phyloP scores from a whole-genome alignment of 805 yeast genomes.

The Blastobotrys parvus region DNA sequence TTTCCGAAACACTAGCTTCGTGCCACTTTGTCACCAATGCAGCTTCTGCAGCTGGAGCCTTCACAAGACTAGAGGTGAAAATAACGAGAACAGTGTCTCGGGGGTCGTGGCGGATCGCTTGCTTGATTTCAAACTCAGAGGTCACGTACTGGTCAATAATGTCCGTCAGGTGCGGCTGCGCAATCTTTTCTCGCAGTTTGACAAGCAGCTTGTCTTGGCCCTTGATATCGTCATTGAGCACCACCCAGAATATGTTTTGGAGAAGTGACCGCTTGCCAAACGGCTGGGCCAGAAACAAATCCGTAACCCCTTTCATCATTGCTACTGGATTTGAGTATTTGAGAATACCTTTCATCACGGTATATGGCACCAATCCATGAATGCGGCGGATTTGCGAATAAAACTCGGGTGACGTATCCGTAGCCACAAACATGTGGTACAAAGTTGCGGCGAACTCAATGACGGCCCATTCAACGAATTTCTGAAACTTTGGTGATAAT shows the following conservation, averaged over 20 bases:
- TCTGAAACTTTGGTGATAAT: constrained; percentile 56
- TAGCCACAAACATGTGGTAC: constrained; percentile 71
- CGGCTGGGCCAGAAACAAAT: constrained; percentile 74
- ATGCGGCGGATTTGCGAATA: constrained; percentile 61
- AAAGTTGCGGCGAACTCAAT: constrained; percentile 78
- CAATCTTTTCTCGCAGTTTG: constrained; percentile 36
- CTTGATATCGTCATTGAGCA: constrained; percentile 66
- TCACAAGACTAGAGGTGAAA: constrained; percentile 5
- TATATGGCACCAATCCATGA: constrained; percentile 75
- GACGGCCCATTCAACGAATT: constrained; percentile 74
- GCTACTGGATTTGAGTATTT: constrained; percentile 82
- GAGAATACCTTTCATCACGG: constrained; percentile 64
- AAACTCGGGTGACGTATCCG: constrained; percentile 71
- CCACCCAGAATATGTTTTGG: constrained; percentile 65
- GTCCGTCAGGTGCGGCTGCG: constrained; percentile 16
- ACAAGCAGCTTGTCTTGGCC: constrained; percentile 48
- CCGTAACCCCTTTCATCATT: constrained; percentile 70
- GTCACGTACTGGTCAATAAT: constrained; percentile 18
- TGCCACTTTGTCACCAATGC: background rate
- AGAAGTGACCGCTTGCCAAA: constrained; percentile 59
- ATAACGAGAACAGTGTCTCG: constrained; percentile 22
- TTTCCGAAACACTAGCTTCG: constrained; percentile 21
- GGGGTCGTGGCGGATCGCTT: constrained; percentile 23
- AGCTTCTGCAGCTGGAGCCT: constrained; percentile 1
- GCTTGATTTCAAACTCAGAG: constrained; percentile 19